Conservation (phyloP, 192 early-diverging fungal species). For the Phycomyces blakesleeanus region DNA sequence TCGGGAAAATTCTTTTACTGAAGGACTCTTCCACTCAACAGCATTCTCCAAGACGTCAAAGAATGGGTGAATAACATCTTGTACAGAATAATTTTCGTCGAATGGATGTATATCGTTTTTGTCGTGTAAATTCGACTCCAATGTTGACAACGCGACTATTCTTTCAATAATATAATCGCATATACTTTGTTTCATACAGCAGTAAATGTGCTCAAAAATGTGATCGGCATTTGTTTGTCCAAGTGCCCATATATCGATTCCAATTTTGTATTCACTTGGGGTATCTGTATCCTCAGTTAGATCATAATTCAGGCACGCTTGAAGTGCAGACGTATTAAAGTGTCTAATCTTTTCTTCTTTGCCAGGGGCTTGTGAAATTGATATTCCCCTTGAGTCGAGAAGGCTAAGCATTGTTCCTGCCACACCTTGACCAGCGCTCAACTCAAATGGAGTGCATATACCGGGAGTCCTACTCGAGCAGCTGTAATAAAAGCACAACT, state of each 20-base stretch:
- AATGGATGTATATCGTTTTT: background rate
- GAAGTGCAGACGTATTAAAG: constrained; percentile 3
- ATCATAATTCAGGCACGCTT: constrained; percentile 16
- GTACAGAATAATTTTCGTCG: background rate
- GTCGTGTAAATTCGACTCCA: background rate
- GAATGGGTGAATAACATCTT: background rate
- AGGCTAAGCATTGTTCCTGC: constrained; percentile 51
- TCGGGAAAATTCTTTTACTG: constrained; percentile 36
- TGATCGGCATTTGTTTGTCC: constrained; percentile 37
- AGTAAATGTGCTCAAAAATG: constrained; percentile 37
- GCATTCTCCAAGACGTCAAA: constrained; percentile 34
- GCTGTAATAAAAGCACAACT: constrained; percentile 54
- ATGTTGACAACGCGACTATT: constrained; percentile 4
- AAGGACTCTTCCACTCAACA: constrained; percentile 43
- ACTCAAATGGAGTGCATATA: constrained; percentile 36
- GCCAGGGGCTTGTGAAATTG: background rate
- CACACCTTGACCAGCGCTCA: constrained; percentile 47
- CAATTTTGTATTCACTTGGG: constrained; percentile 26
- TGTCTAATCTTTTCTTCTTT: background rate
- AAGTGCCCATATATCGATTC: constrained; percentile 50
- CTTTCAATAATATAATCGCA: constrained; percentile 56
- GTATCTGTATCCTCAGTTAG: constrained; percentile 2
- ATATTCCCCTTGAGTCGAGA: background rate
- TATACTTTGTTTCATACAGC: constrained; percentile 48
- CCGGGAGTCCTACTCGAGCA: constrained; percentile 31